A percentile compares a stretch with the other conserved stretches of the same genome.
Conservation (phyloP, 2,329 filamentous ascomycete species). For the Hansfordia pulvinata region DNA sequence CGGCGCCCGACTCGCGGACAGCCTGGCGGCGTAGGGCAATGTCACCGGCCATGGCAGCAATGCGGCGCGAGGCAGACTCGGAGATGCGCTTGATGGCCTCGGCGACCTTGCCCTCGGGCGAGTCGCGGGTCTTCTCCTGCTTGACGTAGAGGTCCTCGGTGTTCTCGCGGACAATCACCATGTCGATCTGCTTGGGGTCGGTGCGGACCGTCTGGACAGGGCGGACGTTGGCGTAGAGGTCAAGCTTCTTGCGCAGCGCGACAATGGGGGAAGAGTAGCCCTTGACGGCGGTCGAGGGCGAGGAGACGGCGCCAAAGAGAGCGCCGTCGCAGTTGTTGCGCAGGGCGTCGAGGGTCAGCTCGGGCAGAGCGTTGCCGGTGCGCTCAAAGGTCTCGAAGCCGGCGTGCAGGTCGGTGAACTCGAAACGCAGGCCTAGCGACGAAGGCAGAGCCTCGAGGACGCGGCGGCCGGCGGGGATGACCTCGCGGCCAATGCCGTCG, state of each 20-base stretch:
- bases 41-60: conserved; percentile 86
- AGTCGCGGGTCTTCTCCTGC: conserved; percentile 76
- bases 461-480: conserved; percentile 86
- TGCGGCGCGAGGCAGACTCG: conserved; percentile 70
- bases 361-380: conserved; percentile 77
- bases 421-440: conserved; percentile 88
- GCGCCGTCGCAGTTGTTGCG: conserved; percentile 89
- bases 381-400: conserved; percentile 89
- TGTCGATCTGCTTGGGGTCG: conserved; percentile 62
- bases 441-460: conserved; percentile 84
- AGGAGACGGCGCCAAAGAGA: conserved; percentile 91
- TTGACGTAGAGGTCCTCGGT: conserved; percentile 98
- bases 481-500: conserved; percentile 96
- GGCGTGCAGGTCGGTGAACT: conserved; percentile 83
- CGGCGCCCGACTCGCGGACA: conserved; percentile 46
- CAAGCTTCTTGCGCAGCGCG: conserved; percentile 84
- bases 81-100: conserved; percentile 98
- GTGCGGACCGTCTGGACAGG: conserved; percentile 76
- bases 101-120: conserved; percentile 67
- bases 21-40: conserved; percentile 81
- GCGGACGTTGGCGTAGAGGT: conserved; percentile 94
- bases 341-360: conserved; percentile 80
- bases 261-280: conserved; percentile 97
- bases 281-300: conserved; percentile 76
- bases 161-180: conserved; percentile 98